phyloP scores from a whole-genome alignment of 257 asterid genomes.

The Solanum paucissectum region DNA sequence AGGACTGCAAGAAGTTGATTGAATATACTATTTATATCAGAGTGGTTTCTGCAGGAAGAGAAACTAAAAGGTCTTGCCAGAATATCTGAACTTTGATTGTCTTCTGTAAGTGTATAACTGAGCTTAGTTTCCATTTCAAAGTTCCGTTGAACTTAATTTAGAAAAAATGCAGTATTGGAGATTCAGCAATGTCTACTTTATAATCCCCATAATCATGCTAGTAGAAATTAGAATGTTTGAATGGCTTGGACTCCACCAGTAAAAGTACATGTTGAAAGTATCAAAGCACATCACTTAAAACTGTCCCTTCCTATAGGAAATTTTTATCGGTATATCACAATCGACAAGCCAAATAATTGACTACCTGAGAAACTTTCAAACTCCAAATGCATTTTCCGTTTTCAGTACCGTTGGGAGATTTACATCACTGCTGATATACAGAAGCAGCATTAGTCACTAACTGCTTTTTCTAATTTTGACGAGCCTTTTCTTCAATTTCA shows the following conservation, averaged over 20 bases:
- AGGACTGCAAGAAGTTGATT: background rate
- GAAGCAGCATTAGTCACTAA: background rate
- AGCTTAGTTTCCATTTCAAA: background rate
- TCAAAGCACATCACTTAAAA: conserved; percentile 89
- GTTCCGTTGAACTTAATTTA: background rate
- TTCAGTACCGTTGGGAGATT: background rate
- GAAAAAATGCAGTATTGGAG: background rate
- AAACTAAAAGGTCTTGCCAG: background rate
- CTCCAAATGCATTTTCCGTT: background rate
- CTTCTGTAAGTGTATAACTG: background rate
- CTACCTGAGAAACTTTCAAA: background rate
- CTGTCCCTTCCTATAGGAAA: background rate
- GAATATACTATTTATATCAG: background rate
- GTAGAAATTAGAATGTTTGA: background rate
- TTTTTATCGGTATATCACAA: background rate
- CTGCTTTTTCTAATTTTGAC: background rate
- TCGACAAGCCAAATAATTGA: background rate
- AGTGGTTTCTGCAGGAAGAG: background rate
- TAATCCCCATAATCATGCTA: background rate
- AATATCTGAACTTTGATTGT: background rate
- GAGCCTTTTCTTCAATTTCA: background rate
- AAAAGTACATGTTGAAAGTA: conserved; percentile 63
- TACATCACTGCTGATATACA: background rate
- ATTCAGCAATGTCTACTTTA: background rate
- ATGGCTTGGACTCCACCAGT: background rate